Base-by-base conservation (phyloP, 257 asterid species). In the Sherardia arvensis region DNA sequence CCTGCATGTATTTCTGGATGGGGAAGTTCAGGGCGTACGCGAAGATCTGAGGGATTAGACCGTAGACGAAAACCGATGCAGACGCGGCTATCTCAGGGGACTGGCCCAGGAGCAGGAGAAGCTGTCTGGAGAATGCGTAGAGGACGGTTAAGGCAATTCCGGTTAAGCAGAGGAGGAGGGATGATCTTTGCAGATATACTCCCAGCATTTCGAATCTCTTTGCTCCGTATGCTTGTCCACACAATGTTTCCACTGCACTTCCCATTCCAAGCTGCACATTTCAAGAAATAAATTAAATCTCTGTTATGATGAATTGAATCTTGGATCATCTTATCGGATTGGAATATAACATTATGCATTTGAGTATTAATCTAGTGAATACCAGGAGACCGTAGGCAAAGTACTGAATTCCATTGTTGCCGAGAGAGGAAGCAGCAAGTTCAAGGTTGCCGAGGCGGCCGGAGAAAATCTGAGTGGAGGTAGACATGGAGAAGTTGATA, bases 361-460 rank as follows among this genome's bases (percentile, higher is more conserved):
- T n/a, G n/a, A n/a, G n/a, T n/a, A n/a, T n/a, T n/a, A n/a, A n/a
- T n/a, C n/a, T n/a, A 54, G 30, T 3, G 11, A 0, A 7, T 59
- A 74, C 83, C 83, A 78, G 66, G 33, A 78, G 74, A 20, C 83
- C 83, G 17, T 74, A 71, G 43, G 70, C 61, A 30, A 75, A 74
- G 23, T 67, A 60, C 7, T 74, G 77, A 61, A 78, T 65, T 48
- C 74, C 79, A 15, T 59, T 64, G 64, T 68, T 68, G 57, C 79
- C 83, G 18, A 78, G 77, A 12, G 83, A 64, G 22, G 79, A 79
- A 26, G 83, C 79, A 18, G 83, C 83, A 8, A 78, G 72, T 33
- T 78, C 61, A 10, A 67, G 79, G 53, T 61, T 78, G 17, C 83
- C 83, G 2, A 78, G 74, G 15, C 75, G 83, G 26, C 83, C 83